Conservation (phyloP, 495 filamentous ascomycete genomes). For the Aspergillus egyptiacus region DNA sequence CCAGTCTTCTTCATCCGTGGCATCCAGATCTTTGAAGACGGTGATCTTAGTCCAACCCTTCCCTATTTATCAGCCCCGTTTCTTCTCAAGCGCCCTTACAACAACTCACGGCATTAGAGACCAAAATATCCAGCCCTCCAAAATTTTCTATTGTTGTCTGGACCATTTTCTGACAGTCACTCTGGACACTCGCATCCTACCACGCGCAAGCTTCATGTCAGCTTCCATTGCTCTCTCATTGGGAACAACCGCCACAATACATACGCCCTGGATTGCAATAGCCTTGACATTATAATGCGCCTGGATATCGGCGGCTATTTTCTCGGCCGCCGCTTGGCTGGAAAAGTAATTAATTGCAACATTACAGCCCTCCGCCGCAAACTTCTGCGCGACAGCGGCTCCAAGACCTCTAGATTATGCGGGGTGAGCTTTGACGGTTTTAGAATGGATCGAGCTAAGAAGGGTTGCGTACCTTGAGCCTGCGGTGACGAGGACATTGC, state of each 20-base stretch:
- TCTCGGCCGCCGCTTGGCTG: constrained; percentile 47
- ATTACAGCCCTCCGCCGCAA: constrained; percentile 61
- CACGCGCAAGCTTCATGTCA: neutral
- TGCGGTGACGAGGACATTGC: constrained; percentile 63
- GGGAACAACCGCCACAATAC: no score
- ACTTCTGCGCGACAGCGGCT: constrained; percentile 55
- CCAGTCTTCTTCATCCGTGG: constrained; percentile 61
- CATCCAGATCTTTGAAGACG: constrained; percentile 56
- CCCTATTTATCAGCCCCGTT: neutral
- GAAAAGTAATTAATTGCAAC: constrained; percentile 66
- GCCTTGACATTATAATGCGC: constrained; percentile 50
- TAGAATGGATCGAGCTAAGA: no score
- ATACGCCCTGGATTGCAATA: constrained; percentile 53
- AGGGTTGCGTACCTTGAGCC: constrained; percentile 50
- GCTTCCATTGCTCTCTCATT: neutral
- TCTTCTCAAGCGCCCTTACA: neutral
- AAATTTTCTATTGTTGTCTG: constrained; percentile 50
- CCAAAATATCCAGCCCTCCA: constrained; percentile 63
- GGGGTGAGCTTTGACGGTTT: neutral
- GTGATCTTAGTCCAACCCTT: constrained; percentile 66
- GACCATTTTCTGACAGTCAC: constrained; percentile 50
- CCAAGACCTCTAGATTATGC: constrained; percentile 52
- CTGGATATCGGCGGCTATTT: constrained; percentile 46
- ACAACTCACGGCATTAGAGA: constrained; percentile 61
- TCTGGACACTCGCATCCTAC: constrained; percentile 54